Conservation (phyloP, 1,139 yeast species). For the Saccharomycopsis hybrid region DNA sequence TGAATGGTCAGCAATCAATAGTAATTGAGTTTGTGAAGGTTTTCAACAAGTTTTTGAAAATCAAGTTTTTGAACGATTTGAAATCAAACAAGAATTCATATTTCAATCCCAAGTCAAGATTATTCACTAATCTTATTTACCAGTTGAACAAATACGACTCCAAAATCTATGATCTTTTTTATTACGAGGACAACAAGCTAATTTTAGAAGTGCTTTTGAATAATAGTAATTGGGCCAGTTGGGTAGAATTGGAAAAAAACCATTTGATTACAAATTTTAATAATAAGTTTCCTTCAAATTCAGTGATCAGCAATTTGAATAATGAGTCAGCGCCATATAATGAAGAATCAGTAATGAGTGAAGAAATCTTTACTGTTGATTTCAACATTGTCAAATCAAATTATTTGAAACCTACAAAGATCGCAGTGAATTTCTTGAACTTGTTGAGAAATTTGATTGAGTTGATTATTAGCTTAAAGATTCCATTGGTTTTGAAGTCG, state of each 20-base stretch:
- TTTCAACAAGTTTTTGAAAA: constrained; percentile 17
- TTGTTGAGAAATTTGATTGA: constrained; percentile 19
- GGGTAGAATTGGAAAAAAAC: constrained; percentile 11
- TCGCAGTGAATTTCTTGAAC: constrained; percentile 13
- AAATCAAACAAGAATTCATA: constrained; percentile 5
- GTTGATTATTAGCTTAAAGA: constrained; percentile 13
- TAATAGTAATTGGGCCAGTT: constrained; percentile 14
- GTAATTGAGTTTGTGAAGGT: constrained; percentile 12
- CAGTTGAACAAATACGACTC: constrained; percentile 17
- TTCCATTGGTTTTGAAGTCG: constrained; percentile 14
- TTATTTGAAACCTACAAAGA: constrained; percentile 20
- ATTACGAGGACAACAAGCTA: constrained; percentile 7
- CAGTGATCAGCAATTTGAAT: neutral
- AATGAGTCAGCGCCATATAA: neutral
- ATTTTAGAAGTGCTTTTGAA: constrained; percentile 6
- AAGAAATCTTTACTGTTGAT: constrained; percentile 17
- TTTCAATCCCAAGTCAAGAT: constrained; percentile 14
- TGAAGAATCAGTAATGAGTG: constrained; percentile 6
- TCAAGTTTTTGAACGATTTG: constrained; percentile 19
- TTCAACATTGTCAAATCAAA: constrained; percentile 17
- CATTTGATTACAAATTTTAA: constrained; percentile 11
- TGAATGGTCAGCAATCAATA: neutral
- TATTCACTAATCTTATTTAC: constrained; percentile 18
- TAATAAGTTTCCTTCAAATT: constrained; percentile 13
- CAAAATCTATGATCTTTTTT: constrained; percentile 15